A percentile compares a stretch with the other conserved stretches of the same genome.
These are phyloP conservation scores for Naganishia vishniacii DNA, from an alignment of 768 basidiomycete genomes.

Conservation along the genomic window DNA sequence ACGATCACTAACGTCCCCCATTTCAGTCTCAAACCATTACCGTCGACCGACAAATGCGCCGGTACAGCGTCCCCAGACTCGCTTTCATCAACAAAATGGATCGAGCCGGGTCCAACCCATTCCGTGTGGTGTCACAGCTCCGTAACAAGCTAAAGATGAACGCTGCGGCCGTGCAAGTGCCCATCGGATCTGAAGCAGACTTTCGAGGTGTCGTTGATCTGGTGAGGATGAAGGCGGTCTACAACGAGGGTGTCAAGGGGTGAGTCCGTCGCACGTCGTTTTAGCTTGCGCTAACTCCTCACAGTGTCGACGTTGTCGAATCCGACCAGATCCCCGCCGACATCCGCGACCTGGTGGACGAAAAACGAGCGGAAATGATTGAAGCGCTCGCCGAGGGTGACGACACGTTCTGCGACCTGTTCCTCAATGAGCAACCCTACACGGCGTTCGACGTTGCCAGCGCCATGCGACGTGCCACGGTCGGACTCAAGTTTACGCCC, in stretches of 20 bases:
- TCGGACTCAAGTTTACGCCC: conserved; percentile 83
- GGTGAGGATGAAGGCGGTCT: conserved; percentile 87
- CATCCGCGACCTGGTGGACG: conserved; percentile 66
- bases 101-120: conserved; percentile 93
- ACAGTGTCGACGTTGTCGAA: conserved; percentile 68
- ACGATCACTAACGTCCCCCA: not conserved
- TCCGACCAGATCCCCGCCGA: conserved; percentile 80
- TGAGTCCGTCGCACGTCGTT: conserved; percentile 46
- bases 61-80: conserved; percentile 89
- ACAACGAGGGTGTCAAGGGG: conserved; percentile 94
- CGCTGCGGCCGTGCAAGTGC: conserved; percentile 91
- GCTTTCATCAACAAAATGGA: conserved; percentile 99
- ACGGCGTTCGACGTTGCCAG: conserved; percentile 65
- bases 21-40: conserved; percentile 91
- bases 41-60: conserved; percentile 96
- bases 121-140: conserved; percentile 88
- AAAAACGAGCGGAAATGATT: conserved; percentile 83
- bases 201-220: conserved; percentile 90
- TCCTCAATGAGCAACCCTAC: conserved; percentile 76
- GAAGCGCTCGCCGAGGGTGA: conserved; percentile 96
- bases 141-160: conserved; percentile 82
- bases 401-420: conserved; percentile 84
- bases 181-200: conserved; percentile 82
- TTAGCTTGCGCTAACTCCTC: not conserved
- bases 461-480: conserved; percentile 84